phyloP scores from a whole-genome alignment of 768 basidiomycete species.

The Amanita polypyramis region DNA sequence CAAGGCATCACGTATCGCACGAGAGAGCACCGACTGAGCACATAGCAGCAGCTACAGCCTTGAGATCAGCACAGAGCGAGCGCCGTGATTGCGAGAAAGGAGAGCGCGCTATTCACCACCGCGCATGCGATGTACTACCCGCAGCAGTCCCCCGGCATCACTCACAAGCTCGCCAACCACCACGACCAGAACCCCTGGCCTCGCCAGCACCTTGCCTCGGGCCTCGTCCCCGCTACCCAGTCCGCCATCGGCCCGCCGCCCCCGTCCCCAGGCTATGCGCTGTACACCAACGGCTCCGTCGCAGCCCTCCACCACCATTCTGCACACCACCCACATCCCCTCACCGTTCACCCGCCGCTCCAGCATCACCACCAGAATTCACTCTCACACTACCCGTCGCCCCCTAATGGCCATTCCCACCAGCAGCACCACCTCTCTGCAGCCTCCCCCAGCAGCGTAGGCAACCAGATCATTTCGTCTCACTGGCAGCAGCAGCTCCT shows the following conservation, averaged over 20 bases:
- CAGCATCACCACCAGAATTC: conserved; percentile 72
- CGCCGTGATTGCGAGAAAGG: background rate
- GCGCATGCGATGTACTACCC: conserved; percentile 71
- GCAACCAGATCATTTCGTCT: conserved; percentile 57
- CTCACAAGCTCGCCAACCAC: conserved; percentile 65
- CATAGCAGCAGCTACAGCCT: background rate
- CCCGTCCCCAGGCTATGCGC: conserved; percentile 62
- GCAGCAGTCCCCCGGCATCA: conserved; percentile 74
- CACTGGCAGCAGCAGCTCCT: conserved; percentile 93
- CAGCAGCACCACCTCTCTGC: conserved; percentile 46
- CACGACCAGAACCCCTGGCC: conserved; percentile 72
- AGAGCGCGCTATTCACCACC: background rate
- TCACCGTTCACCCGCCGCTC: conserved; percentile 36
- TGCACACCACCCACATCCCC: conserved; percentile 41
- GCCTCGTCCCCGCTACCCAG: conserved; percentile 37
- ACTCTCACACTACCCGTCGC: conserved; percentile 67
- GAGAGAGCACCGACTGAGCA: background rate
- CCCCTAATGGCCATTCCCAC: conserved; percentile 58
- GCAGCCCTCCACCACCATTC: conserved; percentile 55
- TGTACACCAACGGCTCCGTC: conserved; percentile 64
- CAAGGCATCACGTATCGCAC: background rate
- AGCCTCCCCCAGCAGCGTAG: conserved; percentile 44
- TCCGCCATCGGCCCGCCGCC: conserved; percentile 53
- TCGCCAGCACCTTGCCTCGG: conserved; percentile 43
- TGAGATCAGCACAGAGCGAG: background rate